Conservation (phyloP, 1,284 basidiomycete genomes). For the Trametes hirsuta region DNA sequence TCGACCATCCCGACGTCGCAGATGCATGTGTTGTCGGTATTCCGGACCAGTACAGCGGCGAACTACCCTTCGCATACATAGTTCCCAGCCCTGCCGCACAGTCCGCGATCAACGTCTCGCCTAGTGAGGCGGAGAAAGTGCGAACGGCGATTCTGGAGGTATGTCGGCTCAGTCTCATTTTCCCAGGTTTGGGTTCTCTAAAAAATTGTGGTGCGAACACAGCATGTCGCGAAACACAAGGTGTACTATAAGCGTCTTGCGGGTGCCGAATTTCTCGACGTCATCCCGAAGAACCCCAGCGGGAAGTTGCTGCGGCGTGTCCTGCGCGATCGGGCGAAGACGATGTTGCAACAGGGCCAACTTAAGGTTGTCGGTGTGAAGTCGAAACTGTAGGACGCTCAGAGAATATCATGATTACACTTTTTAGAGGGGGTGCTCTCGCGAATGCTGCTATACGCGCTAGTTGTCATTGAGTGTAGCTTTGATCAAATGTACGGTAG, state of each 20-base stretch:
- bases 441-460: background rate
- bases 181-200: background rate
- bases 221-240: conserved; percentile 76
- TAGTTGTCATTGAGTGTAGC: background rate
- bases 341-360: conserved; percentile 14
- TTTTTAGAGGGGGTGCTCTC: background rate
- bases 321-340: conserved; percentile 52
- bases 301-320: conserved; percentile 67
- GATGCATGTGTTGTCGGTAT: conserved; percentile 79
- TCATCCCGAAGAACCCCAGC: conserved; percentile 74
- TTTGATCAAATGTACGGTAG: too few species aligned
- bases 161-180: conserved; percentile 24
- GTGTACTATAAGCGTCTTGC: conserved; percentile 70
- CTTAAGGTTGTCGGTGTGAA: background rate
- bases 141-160: conserved; percentile 37
- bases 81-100: conserved; percentile 51
- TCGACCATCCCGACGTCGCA: conserved; percentile 70
- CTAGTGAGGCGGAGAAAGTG: conserved; percentile 12
- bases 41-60: conserved; percentile 79
- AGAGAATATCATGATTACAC: too few species aligned
- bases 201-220: background rate
- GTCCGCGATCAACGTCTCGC: conserved; percentile 15
- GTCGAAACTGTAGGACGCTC: conserved; percentile 4
- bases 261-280: conserved; percentile 69
- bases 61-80: conserved; percentile 77